A percentile compares a stretch with the other conserved stretches of the same genome.
Evolutionary conservation across 805 yeast species (phyloP).

Genomic region (Candida vartiovaarae): DNA sequence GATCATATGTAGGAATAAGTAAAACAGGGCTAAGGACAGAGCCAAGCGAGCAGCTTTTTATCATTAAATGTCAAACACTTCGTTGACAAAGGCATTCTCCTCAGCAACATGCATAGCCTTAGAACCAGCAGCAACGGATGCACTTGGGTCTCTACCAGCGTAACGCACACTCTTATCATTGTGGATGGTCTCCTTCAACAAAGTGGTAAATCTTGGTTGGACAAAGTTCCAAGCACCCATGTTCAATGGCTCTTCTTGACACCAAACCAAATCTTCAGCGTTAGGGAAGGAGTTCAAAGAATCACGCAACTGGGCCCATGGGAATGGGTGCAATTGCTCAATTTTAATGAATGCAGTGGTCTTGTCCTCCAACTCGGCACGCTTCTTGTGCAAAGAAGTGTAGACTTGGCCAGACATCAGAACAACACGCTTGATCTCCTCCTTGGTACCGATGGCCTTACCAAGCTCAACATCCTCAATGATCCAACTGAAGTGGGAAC

Average conservation of each 20-base stretch:
- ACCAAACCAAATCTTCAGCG: conserved; percentile 85
- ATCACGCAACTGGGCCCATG: conserved; percentile 89
- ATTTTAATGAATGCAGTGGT: conserved; percentile 82
- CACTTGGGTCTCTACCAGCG: conserved; percentile 97
- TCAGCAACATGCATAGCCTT: conserved; percentile 83
- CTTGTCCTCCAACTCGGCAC: conserved; percentile 68
- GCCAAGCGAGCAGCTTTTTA: neutral
- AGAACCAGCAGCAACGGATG: conserved; percentile 96
- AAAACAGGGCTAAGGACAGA: neutral
- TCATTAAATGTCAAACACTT: conserved; percentile 43
- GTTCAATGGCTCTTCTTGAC: conserved; percentile 98
- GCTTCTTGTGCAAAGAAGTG: conserved; percentile 85
- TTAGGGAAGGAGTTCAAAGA: conserved; percentile 73
- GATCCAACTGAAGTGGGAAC: conserved; percentile 90
- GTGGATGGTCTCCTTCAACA: conserved; percentile 68
- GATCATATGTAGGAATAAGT: neutral
- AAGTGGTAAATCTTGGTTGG: conserved; percentile 76
- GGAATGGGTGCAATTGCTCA: conserved; percentile 99
- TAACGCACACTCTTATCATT: conserved; percentile 58
- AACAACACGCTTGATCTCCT: conserved; percentile 81
- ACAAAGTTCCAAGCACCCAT: conserved; percentile 86
- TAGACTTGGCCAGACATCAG: conserved; percentile 90
- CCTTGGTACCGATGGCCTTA: conserved; percentile 65
- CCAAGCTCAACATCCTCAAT: conserved; percentile 89
- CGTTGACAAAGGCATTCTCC: conserved; percentile 80